Evolutionary conservation across 1,284 basidiomycete genomes (phyloP), one percentile per base, ranked within the genome.

Genomic region (Trichosporon sp.): DNA sequence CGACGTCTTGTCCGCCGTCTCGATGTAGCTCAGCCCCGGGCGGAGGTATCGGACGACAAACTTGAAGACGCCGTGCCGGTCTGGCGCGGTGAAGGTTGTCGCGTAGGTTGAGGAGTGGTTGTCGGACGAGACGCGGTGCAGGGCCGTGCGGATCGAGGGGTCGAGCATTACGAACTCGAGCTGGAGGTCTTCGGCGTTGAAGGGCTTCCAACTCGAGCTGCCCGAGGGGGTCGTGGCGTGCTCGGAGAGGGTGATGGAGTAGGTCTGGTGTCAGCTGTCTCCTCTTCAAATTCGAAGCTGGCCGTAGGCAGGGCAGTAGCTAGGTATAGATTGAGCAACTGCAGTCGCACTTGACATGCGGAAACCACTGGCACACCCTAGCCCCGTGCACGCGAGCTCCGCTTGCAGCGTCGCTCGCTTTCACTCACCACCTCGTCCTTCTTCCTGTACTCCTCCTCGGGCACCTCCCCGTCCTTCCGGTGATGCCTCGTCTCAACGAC

Each of bases 131-230:
- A 71, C 84, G 10, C 88, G 83, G 10, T 77, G 81, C 8, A 96
- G 83, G 4, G 87, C 80, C 9, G 88, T 91, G 32, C 93, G 89
- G 66, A 95, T 82, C 78, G 95, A 91, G 1, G 94, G 95, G 79
- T 99, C 96, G 46, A 99, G 87, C 95, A 99, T 99, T 29, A 91
- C 93, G 78, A 98, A 96, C 71, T 95, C 93, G 60, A 99, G 85
- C 74, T 98, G 95, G 19, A 98, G 73, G 77, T 96, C 82, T 61
- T 90, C 76, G 29, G 83, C 85, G 4, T 86, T 86, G 77, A 88
- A 89, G 0, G 92, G 89, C 49, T 81, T 81, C 91, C 91, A 97
- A 3, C 64, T 27, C 4, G 76, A 74, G 10, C 70, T 66, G 21
- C 71, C 72, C 58, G 76, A 71, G 2, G 64, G 23, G 13, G 68